Evolutionary conservation across 805 yeast genomes (phyloP).

Genomic region (Teunomyces stri): DNA sequence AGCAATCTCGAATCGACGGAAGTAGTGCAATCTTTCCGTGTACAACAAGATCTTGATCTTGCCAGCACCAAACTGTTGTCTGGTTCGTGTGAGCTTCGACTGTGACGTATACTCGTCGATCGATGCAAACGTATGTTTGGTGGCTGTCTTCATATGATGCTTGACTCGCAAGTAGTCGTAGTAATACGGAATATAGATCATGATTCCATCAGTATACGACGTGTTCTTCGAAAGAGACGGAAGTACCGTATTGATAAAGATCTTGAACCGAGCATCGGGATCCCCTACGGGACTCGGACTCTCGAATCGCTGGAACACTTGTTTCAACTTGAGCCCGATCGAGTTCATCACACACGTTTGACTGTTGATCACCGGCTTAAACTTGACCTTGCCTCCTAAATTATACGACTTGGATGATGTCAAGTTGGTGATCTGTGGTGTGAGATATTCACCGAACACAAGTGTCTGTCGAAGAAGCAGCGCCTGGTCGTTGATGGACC

Average conservation of each 20-base stretch:
- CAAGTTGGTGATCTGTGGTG: constrained; percentile 79
- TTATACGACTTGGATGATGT: constrained; percentile 47
- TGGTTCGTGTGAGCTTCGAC: constrained; percentile 65
- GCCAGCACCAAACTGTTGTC: constrained; percentile 65
- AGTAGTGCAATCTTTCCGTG: constrained; percentile 92
- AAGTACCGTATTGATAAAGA: constrained; percentile 68
- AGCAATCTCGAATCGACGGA: constrained; percentile 75
- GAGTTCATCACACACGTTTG: constrained; percentile 56
- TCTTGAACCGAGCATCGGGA: constrained; percentile 80
- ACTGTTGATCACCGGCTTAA: constrained; percentile 45
- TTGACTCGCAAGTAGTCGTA: constrained; percentile 80
- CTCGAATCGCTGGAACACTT: constrained; percentile 71
- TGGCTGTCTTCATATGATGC: constrained; percentile 61
- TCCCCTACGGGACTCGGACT: constrained; percentile 56
- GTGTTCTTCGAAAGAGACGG: constrained; percentile 67
- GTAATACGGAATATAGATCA: constrained; percentile 82
- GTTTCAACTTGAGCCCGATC: constrained; percentile 65
- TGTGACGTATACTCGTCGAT: constrained; percentile 81
- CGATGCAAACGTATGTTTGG: constrained; percentile 64
- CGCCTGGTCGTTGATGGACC: constrained; percentile 85
- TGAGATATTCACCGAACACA: constrained; percentile 67
- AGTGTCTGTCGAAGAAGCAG: constrained; percentile 72
- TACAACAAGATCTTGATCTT: constrained; percentile 72
- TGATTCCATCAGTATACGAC: constrained; percentile 67
- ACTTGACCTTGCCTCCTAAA: constrained; percentile 59